Percentiles rank a stretch among this genome's conserved stretches.
Conservation (phyloP, 2,329 filamentous ascomycete species). For the Penicillium hesseltinei region DNA sequence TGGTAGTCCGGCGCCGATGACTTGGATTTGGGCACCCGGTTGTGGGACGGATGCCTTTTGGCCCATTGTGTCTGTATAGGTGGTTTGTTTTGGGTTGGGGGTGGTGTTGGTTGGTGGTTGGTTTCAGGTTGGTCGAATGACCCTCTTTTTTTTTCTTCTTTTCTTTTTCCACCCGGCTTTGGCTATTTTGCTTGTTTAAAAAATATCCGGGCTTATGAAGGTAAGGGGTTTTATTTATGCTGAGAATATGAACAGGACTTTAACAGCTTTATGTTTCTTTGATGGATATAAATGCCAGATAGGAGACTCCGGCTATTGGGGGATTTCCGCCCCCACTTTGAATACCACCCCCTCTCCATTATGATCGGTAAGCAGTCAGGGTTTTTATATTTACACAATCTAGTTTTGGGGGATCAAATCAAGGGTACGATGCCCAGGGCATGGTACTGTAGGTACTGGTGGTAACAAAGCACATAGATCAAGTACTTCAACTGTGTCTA, state of each 20-base stretch:
- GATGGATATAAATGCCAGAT: not conserved
- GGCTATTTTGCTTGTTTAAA: not conserved
- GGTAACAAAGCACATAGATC: not conserved
- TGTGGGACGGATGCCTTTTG: conserved; percentile 19
- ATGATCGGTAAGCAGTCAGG: not conserved
- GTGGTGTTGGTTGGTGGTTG: not conserved
- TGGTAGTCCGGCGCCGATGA: conserved; percentile 34
- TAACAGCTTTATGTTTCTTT: not conserved
- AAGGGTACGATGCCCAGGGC: accelerated
- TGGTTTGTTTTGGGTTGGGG: not conserved
- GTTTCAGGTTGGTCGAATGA: not conserved
- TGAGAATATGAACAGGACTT: not conserved
- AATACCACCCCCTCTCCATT: not conserved
- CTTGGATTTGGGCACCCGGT: conserved; percentile 20
- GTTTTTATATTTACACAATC: not conserved
- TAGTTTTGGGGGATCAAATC: not conserved
- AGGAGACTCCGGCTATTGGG: not conserved
- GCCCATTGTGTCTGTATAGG: conserved; percentile 16
- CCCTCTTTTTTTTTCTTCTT: not conserved
- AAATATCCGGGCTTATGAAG: not conserved
- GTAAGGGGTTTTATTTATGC: not conserved
- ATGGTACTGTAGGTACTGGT: not conserved
- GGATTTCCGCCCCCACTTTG: conserved; percentile 2
- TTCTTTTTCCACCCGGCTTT: no score
- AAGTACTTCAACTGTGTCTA: not conserved